Base-by-base conservation (phyloP, 495 filamentous ascomycete species). In the Podospora conica region DNA sequence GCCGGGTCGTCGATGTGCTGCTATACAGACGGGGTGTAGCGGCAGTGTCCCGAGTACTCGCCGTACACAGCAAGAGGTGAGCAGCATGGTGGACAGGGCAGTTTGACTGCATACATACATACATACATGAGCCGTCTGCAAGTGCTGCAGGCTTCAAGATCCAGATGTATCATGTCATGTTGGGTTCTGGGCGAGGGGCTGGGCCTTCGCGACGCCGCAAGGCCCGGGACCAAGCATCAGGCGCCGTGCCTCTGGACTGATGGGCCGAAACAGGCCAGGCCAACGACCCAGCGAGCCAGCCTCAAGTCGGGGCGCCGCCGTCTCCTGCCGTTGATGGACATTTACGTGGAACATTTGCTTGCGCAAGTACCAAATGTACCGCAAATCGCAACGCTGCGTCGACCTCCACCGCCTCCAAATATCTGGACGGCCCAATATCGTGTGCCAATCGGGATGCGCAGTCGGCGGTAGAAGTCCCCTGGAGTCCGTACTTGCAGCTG, bases 121-220 rank as follows among this genome's bases (percentile, higher is more conserved):
- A 61, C 27, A 48, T 25, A 23, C 59, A 61, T 53, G 28, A 53
- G 9, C 40, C 29, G 61, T 53, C 60, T 63, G 60, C 60, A 24
- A n/a, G 40, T 24, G 27, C 53, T 55, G 22, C n/a, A 25, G 29
- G 48, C 22, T 53, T 40, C 61, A 23, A 63, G 61, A 63, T 63
- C 53, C 61, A 63, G 61, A 63, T 63, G 54, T 23, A 40, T 61
- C 48, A 55, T 24, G 4, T 40, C 29, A 53, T 20, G 33, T 31
- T 24, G 27, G 33, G 22, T 60, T n/a, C 25, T 55, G 48, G 23
- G 61, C 22, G 48, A 24, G 25, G 22, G 61, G 61, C 33, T 53
- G 29, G 61, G 29, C 40, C 58, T 20, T 33, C 22, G 20, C 9
- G 59, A 20, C 59, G 59, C 23, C 33, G 40, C 40, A 48, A 48